Evolutionary conservation across 2,329 filamentous ascomycete species (phyloP).

Genomic region (Tolypocladium capitatum): DNA sequence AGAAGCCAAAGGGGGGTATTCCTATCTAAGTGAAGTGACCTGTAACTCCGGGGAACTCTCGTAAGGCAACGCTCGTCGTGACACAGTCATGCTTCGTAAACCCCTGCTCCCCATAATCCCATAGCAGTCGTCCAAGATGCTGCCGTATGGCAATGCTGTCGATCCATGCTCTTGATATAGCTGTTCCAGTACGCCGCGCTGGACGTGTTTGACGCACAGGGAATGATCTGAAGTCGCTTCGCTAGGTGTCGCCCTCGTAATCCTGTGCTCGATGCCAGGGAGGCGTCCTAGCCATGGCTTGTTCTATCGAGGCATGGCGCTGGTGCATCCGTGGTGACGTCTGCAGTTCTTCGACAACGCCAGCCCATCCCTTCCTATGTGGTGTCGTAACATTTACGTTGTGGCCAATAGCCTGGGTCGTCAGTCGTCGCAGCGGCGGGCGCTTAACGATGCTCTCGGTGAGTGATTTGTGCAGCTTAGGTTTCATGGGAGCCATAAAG

Average conservation of each 20-base stretch:
- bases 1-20: constrained; percentile 22
- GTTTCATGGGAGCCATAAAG: constrained; percentile 17
- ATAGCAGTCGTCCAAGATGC: background rate
- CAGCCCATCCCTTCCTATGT: constrained; percentile 46
- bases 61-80: constrained; percentile 5
- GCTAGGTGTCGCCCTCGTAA: background rate
- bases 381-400: constrained; percentile 31
- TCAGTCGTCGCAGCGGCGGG: constrained; percentile 37
- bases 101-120: background rate
- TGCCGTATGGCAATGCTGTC: background rate
- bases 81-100: constrained; percentile 14
- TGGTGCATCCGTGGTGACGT: constrained; percentile 47
- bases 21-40: constrained; percentile 23
- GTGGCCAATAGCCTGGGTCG: constrained; percentile 40
- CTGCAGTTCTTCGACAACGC: constrained; percentile 50
- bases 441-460: constrained; percentile 30
- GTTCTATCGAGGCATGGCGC: constrained; percentile 49
- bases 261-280: constrained; percentile 2
- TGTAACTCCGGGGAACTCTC: constrained; percentile 4
- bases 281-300: constrained; percentile 30
- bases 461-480: constrained; percentile 25
- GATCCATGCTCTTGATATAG: background rate
- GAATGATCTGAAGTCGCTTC: background rate
- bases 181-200: background rate
- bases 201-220: background rate